Evolutionary conservation across 1,284 basidiomycete genomes (phyloP).

Genomic region (Ceratobasidium sp.): DNA sequence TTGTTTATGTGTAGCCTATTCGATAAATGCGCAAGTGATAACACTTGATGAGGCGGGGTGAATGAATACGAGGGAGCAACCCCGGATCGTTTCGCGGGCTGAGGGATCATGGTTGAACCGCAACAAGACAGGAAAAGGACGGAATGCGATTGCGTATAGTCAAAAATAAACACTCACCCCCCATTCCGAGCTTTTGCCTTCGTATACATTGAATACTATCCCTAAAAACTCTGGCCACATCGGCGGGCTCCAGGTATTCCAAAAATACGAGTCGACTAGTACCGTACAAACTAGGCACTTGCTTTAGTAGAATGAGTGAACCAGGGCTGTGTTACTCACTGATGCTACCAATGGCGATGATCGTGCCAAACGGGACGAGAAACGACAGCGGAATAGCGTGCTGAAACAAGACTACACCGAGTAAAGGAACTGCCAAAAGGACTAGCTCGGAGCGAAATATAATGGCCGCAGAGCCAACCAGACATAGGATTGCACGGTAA

Average conservation of each 20-base stretch:
- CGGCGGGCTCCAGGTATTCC: constrained; percentile 60
- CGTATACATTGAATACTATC: constrained; percentile 84
- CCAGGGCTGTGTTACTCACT: constrained; percentile 18
- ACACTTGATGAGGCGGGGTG: constrained; percentile 23
- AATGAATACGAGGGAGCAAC: neutral
- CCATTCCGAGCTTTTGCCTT: constrained; percentile 91
- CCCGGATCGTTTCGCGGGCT: neutral
- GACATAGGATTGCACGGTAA: constrained; percentile 47
- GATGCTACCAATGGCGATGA: constrained; percentile 35
- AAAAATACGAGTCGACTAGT: constrained; percentile 85
- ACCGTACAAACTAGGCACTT: constrained; percentile 63
- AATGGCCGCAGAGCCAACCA: constrained; percentile 71
- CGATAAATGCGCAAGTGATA: too few relatives aligned
- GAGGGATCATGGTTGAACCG: neutral
- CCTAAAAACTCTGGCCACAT: constrained; percentile 89
- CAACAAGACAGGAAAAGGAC: constrained; percentile 5
- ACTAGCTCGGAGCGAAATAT: constrained; percentile 84
- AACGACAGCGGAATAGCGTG: neutral
- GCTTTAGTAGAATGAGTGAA: neutral
- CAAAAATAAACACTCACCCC: constrained; percentile 65
- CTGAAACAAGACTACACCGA: constrained; percentile 63
- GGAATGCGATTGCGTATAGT: neutral
- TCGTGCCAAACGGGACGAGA: constrained; percentile 42
- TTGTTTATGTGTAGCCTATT: too few relatives aligned
- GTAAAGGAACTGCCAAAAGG: constrained; percentile 61